Conservation (phyloP, 768 basidiomycete genomes). For the Amanita subjunquillea region DNA sequence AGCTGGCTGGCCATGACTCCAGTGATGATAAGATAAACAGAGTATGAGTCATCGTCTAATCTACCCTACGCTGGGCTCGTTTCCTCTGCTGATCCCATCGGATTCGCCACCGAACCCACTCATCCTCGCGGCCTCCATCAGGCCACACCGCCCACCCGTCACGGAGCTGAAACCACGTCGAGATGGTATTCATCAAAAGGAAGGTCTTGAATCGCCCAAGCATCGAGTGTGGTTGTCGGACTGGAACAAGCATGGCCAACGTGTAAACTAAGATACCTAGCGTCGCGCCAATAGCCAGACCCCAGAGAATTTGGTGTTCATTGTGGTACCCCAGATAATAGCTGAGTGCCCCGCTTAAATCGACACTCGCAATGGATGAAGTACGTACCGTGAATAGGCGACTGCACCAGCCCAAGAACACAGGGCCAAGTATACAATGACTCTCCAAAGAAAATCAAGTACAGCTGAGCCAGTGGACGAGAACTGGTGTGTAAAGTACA, state of each 20-base stretch:
- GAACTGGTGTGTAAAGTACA: conserved; percentile 62
- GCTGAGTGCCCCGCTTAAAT: conserved; percentile 22
- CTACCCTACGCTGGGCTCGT: background rate
- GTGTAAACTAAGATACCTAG: conserved; percentile 48
- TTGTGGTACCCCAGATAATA: conserved; percentile 69
- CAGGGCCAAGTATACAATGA: conserved; percentile 37
- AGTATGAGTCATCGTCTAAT: background rate
- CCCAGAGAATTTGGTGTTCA: conserved; percentile 65
- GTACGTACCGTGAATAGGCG: conserved; percentile 66
- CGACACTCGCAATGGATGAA: background rate
- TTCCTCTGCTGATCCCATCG: conserved; percentile 38
- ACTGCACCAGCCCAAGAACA: conserved; percentile 51
- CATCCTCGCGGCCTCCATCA: conserved; percentile 67
- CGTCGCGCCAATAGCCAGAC: conserved; percentile 48
- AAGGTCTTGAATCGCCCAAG: conserved; percentile 38
- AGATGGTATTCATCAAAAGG: conserved; percentile 47
- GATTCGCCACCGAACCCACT: conserved; percentile 58
- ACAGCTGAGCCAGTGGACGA: conserved; percentile 35
- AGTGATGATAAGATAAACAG: background rate
- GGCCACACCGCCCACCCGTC: conserved; percentile 79
- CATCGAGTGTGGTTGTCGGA: conserved; percentile 37
- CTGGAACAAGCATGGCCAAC: conserved; percentile 49
- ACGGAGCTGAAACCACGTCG: conserved; percentile 57
- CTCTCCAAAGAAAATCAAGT: conserved; percentile 43
- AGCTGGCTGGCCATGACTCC: conserved; percentile 4